These are phyloP conservation scores for Megacollybia marginata DNA, from an alignment of 768 basidiomycete species.

Conservation along the genomic window DNA sequence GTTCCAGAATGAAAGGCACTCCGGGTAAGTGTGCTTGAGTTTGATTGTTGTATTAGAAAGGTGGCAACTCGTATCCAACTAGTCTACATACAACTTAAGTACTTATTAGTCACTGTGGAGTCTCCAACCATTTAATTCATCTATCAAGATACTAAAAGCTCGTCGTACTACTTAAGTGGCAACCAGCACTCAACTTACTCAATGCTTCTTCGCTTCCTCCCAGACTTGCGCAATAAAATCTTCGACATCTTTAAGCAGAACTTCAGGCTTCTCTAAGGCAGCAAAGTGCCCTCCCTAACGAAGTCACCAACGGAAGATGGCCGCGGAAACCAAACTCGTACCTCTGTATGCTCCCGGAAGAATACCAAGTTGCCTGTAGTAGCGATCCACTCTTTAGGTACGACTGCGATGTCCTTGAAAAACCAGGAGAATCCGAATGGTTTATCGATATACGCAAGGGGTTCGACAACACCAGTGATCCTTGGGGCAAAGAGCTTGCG, in stretches of 20 bases:
- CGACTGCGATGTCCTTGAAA: constrained; percentile 17
- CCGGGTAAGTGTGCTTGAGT: no score
- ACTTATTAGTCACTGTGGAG: no score
- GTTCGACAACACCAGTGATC: background rate
- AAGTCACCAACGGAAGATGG: background rate
- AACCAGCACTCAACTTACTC: no score
- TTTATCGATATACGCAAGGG: constrained; percentile 5
- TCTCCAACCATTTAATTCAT: no score
- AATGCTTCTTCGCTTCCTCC: no score
- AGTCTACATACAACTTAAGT: no score
- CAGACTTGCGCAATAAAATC: constrained; percentile 13
- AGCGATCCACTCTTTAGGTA: constrained; percentile 16
- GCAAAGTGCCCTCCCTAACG: background rate
- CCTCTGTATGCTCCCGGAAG: constrained; percentile 14
- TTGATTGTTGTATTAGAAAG: no score
- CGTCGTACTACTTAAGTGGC: no score
- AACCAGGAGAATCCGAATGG: constrained; percentile 19
- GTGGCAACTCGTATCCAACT: no score
- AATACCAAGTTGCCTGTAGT: constrained; percentile 16
- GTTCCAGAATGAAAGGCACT: no score
- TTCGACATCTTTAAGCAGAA: constrained; percentile 17
- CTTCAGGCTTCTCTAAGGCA: constrained; percentile 14
- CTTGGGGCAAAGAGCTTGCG: background rate
- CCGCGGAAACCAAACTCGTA: background rate
- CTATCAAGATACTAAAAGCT: no score